These are phyloP conservation scores for Petunia axillaris DNA, from an alignment of 257 asterid genomes.

Conservation along the genomic window DNA sequence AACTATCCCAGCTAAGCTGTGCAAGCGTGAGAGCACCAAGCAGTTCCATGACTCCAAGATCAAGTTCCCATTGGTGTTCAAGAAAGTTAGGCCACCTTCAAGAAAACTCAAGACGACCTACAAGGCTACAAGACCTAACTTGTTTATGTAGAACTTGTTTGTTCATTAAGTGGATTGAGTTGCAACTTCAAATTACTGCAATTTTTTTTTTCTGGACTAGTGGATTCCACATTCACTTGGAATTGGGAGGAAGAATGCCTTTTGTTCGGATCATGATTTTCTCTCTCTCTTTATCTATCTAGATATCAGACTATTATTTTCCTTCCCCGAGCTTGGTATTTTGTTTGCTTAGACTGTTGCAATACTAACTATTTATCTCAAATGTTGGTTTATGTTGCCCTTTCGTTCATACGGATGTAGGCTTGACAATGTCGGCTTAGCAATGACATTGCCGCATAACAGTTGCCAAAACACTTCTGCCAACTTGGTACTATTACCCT, in stretches of 20 bases:
- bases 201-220: not conserved
- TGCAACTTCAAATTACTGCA: not conserved
- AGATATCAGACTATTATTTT: conserved; percentile 1
- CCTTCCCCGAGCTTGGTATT: not conserved
- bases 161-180: conserved; percentile 16
- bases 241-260: not conserved
- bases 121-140: conserved; percentile 69
- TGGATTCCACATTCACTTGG: not conserved
- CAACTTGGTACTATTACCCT: too few relatives aligned
- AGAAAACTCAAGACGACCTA: conserved; percentile 77
- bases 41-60: conserved; percentile 82
- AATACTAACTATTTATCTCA: not conserved
- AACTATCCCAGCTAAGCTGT: conserved; percentile 81
- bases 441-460: too few relatives aligned
- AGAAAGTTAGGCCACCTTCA: conserved; percentile 65
- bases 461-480: too few relatives aligned
- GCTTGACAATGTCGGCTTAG: too few relatives aligned
- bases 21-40: conserved; percentile 90
- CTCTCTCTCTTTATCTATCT: not conserved
- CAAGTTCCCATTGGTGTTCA: conserved; percentile 75
- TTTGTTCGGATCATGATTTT: not conserved
- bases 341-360: not conserved
- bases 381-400: too few relatives aligned
- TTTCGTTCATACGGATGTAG: too few relatives aligned
- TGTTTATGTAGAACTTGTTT: conserved; percentile 50